These are phyloP conservation scores for Penicilliopsis zonata DNA, from an alignment of 495 filamentous ascomycete genomes.

Conservation along the genomic window DNA sequence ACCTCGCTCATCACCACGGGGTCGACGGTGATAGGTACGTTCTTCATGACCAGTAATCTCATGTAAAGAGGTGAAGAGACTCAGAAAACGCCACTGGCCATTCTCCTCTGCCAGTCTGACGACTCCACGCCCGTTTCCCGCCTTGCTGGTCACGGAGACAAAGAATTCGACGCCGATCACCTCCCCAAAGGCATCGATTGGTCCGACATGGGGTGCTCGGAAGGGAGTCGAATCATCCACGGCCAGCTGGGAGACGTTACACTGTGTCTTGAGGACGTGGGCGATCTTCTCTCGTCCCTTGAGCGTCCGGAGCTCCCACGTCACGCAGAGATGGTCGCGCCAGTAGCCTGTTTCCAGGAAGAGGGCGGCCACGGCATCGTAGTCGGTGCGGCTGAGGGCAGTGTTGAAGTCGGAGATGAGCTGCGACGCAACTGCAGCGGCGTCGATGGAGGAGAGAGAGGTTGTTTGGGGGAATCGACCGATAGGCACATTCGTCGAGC, in stretches of 20 bases:
- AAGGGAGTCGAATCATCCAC: conserved; percentile 35
- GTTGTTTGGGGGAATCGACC: conserved; percentile 21
- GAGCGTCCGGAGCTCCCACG: conserved; percentile 38
- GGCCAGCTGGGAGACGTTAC: conserved; percentile 29
- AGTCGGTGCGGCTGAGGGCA: conserved; percentile 24
- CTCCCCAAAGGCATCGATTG: conserved; percentile 37
- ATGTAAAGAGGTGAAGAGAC: conserved; percentile 43
- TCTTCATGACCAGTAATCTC: conserved; percentile 40
- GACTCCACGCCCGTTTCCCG: conserved; percentile 43
- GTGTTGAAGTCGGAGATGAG: conserved; percentile 38
- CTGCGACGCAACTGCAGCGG: conserved; percentile 27
- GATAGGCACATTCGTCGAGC: conserved; percentile 40
- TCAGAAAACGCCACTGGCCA: conserved; percentile 52
- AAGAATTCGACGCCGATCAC: conserved; percentile 42
- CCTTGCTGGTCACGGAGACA: conserved; percentile 29
- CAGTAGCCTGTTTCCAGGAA: conserved; percentile 38
- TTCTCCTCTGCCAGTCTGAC: conserved; percentile 37
- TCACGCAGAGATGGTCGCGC: conserved; percentile 30
- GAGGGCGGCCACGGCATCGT: conserved; percentile 12
- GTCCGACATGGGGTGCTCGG: conserved; percentile 31
- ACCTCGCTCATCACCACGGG: conserved; percentile 38
- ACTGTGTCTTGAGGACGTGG: conserved; percentile 28
- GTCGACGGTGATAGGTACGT: conserved; percentile 16
- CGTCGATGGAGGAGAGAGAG: conserved; percentile 25
- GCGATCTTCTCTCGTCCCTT: conserved; percentile 41